These are phyloP conservation scores for Exobasidium cylindrosporum DNA, from an alignment of 1,284 basidiomycete species.

Conservation along the genomic window DNA sequence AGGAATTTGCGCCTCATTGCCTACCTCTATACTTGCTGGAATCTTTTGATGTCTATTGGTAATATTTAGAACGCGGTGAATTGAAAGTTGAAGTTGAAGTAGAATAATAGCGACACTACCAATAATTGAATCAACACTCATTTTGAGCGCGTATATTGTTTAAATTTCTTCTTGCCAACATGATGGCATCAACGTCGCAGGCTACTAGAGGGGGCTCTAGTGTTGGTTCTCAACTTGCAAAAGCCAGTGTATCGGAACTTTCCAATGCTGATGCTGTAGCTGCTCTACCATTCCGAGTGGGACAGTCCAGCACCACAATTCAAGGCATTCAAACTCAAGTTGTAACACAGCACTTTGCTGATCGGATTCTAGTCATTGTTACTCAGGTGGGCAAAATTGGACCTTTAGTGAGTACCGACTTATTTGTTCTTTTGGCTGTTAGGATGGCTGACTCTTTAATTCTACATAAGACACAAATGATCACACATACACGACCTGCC, in stretches of 20 bases:
- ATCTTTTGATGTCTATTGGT: no score
- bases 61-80: no score
- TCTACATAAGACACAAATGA: slow-evolving; percentile 19
- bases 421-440: neutral
- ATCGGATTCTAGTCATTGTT: slow-evolving; percentile 35
- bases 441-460: neutral
- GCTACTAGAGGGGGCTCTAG: no score
- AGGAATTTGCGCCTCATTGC: no score
- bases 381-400: slow-evolving; percentile 38
- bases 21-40: no score
- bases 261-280: neutral
- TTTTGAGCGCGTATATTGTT: no score
- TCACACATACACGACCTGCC: neutral
- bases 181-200: no score
- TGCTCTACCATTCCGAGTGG: neutral
- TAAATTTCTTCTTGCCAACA: no score
- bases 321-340: slow-evolving; percentile 22
- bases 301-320: slow-evolving; percentile 9
- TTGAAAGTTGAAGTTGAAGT: no score
- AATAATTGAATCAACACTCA: no score
- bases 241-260: neutral
- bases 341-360: slow-evolving; percentile 28
- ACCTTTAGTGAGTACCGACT: slow-evolving; percentile 20
- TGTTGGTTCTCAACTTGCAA: no score
- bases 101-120: no score